Evolutionary conservation across 2,329 filamentous ascomycete genomes (phyloP), one percentile per base, ranked within the genome.

Genomic region (Blumeriella jaapii): DNA sequence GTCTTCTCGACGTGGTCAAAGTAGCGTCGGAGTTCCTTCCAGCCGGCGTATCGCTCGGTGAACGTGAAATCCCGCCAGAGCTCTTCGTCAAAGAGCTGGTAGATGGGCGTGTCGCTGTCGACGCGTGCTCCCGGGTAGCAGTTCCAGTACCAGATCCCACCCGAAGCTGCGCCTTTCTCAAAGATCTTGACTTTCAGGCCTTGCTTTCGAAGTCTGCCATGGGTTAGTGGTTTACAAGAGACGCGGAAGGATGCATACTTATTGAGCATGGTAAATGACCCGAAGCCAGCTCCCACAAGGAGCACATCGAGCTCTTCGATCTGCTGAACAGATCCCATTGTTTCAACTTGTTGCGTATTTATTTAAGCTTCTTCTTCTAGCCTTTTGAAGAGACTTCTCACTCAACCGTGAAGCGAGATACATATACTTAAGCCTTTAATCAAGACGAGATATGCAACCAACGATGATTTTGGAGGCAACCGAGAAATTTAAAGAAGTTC

Each of bases 1-100:
- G 67, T 61, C 38, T 67, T 67, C 35, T 74, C 72, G 12, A 74
- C 64, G 31, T 74, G 67, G 11, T 72, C 63, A 48, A 78, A 78
- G 51, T 78, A 78, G 3, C 52, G 50, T 9, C 67, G 61, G 1
- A 78, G 58, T 28, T 78, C 67, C 15, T 60, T 42, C 15, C 63
- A 67, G 8, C 54, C 61, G 1, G 71, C 69, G 31, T 70, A 74
- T 38, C 65, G 64, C 40, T 53, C 62, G 0, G 59, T 57, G 67
- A 71, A 79, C 22, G 60, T 72, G 69, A 70, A 78, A 3, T 66
- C 65, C 52, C 70, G 58, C 51, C 58, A 69, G 2, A 50, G 12
- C 4, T 58, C 53, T 22, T 55, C 47, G 28, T 57, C 57, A 2
- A 61, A 67, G 35, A 67, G 65, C 43, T 74, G 61, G 35, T 61